Conservation (phyloP, 306 rosid genomes). For the Mimosa bimucronata region DNA sequence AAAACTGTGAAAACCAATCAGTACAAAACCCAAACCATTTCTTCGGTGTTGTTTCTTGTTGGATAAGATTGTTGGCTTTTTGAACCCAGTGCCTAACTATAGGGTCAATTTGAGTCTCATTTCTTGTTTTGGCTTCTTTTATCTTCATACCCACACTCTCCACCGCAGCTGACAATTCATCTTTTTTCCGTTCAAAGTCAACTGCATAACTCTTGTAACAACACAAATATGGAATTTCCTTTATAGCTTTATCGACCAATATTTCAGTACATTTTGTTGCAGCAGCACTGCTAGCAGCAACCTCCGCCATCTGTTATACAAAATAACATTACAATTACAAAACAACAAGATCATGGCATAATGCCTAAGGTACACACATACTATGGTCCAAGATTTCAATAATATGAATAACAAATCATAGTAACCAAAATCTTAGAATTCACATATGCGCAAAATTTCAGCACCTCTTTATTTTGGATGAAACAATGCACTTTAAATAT, state of each 20-base stretch:
- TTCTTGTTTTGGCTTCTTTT: neutral
- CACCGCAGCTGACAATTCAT: neutral
- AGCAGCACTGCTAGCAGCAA: neutral
- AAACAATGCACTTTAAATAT: too few relatives aligned
- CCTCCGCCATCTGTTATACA: neutral
- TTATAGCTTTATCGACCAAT: neutral
- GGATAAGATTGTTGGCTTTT: neutral
- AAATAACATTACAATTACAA: neutral
- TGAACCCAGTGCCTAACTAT: neutral
- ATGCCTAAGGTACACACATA: neutral
- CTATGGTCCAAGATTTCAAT: neutral
- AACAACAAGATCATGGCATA: neutral
- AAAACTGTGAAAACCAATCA: neutral
- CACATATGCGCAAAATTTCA: neutral
- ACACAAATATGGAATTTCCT: constrained; percentile 7
- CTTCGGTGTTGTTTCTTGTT: neutral
- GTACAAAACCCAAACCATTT: constrained; percentile 11
- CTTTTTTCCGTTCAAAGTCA: constrained; percentile 1
- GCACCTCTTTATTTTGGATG: neutral
- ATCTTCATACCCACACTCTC: neutral
- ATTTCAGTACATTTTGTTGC: neutral
- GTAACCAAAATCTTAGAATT: neutral
- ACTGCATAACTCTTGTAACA: constrained; percentile 1
- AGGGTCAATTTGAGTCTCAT: neutral
- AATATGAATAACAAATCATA: neutral